phyloP scores from a whole-genome alignment of 148 eudicot genomes.

The Vaccinium macrocarpon region DNA sequence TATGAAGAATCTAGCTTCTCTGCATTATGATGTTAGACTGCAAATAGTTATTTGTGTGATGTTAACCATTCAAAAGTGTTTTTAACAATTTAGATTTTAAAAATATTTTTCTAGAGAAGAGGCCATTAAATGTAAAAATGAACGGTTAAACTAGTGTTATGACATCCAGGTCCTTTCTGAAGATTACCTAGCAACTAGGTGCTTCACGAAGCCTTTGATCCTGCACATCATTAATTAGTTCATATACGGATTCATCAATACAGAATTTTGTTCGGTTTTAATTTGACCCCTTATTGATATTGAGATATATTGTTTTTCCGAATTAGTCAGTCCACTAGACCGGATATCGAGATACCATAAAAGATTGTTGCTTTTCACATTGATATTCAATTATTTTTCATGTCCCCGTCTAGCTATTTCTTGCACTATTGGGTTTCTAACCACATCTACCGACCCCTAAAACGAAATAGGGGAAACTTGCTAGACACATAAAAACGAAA shows the following conservation, averaged over 20 bases:
- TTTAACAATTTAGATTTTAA: no score
- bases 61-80: no score
- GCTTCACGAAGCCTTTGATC: background rate
- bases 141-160: no score
- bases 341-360: background rate
- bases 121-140: no score
- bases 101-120: no score
- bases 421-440: conserved; percentile 10
- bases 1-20: no score
- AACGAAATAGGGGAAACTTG: conserved; percentile 9
- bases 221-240: background rate
- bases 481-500: background rate
- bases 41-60: no score
- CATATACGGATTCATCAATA: background rate
- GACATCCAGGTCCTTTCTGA: no score
- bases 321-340: background rate
- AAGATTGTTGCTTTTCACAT: background rate
- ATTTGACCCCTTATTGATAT: background rate
- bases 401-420: conserved; percentile 10
- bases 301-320: background rate
- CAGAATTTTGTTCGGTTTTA: background rate
- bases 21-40: no score
- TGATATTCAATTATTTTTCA: background rate
- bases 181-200: no score
- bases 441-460: background rate